A percentile compares a stretch with the other conserved stretches of the same genome.
Evolutionary conservation across 2,329 filamentous ascomycete genomes (phyloP).

Genomic region (Seiridium unicorne): DNA sequence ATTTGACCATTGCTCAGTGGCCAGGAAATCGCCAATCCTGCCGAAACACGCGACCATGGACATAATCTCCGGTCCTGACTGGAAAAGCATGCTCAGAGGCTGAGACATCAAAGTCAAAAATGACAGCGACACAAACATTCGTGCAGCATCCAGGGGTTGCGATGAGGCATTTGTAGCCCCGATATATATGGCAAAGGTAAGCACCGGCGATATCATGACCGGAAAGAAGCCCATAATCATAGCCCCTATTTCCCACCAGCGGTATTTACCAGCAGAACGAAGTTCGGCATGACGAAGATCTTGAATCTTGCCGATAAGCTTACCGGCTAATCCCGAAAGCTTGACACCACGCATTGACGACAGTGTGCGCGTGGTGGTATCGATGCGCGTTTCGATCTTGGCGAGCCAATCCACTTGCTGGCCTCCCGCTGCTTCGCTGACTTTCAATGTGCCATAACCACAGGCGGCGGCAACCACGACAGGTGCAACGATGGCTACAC

Average conservation of each 20-base stretch:
- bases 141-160: too few species aligned
- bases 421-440: neutral
- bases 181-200: too few species aligned
- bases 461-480: neutral
- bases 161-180: too few species aligned
- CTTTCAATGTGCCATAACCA: neutral
- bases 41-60: too few species aligned
- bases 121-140: too few species aligned
- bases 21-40: too few species aligned
- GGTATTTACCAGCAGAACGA: slow-evolving; percentile 1
- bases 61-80: too few species aligned
- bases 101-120: too few species aligned
- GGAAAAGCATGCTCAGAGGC: too few species aligned
- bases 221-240: too few species aligned
- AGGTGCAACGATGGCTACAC: neutral
- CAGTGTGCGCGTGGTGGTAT: neutral
- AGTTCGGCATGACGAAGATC: neutral
- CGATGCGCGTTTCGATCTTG: slow-evolving; percentile 1
- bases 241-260: slow-evolving; percentile 3
- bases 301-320: neutral
- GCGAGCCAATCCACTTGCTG: slow-evolving; percentile 1
- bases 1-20: too few species aligned
- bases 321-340: neutral
- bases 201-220: too few species aligned
- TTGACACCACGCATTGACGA: neutral